A percentile compares a stretch with the other conserved stretches of the same genome.
Conservation (phyloP, 225 moss, liverwort and hornwort species). For the Polytrichum commune region DNA sequence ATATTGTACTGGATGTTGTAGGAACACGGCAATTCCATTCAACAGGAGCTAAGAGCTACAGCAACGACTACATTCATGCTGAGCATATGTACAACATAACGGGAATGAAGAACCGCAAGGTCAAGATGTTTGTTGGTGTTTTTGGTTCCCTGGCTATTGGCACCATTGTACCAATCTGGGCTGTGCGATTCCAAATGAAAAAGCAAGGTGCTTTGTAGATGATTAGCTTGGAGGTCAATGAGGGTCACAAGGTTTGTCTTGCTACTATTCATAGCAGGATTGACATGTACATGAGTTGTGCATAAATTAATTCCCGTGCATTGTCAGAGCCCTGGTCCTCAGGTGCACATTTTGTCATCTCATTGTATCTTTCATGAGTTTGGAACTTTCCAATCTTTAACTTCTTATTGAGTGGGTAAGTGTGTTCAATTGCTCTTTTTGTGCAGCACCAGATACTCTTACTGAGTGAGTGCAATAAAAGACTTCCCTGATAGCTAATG, state of each 20-base stretch:
- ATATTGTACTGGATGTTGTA: conserved; percentile 1
- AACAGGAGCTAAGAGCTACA: conserved; percentile 66
- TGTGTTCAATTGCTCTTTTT: no score
- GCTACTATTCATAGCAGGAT: background rate
- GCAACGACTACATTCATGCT: conserved; percentile 80
- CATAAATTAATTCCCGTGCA: background rate
- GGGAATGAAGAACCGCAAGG: conserved; percentile 60
- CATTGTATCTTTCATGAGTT: no score
- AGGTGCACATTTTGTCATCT: no score
- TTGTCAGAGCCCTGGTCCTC: no score
- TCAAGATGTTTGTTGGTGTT: conserved; percentile 56
- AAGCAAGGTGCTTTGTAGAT: conserved; percentile 51
- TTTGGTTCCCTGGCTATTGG: conserved; percentile 72
- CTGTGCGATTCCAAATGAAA: conserved; percentile 52
- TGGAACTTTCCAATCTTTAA: no score
- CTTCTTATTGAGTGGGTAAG: no score
- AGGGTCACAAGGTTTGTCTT: background rate
- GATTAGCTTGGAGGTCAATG: background rate
- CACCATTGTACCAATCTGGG: conserved; percentile 60
- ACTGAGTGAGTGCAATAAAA: no score
- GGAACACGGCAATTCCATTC: conserved; percentile 59
- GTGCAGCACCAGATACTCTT: no score
- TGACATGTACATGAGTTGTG: background rate
- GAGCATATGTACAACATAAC: conserved; percentile 85
- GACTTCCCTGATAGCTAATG: no score